Evolutionary conservation across 2,329 filamentous ascomycete species (phyloP).

Genomic region (Sphaceloma murrayae): DNA sequence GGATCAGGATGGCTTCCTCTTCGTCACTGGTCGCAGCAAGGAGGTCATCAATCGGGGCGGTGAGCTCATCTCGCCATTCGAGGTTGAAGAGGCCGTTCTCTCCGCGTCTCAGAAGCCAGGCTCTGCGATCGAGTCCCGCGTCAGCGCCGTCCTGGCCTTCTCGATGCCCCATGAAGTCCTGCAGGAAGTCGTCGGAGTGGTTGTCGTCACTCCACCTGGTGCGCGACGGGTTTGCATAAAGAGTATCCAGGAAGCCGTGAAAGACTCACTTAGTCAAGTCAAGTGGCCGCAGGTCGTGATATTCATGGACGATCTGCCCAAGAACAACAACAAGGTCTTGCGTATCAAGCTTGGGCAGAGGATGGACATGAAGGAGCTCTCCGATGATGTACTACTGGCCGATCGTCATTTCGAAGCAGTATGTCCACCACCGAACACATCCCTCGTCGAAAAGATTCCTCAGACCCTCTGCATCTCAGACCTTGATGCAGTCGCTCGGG

Average conservation of each 20-base stretch:
- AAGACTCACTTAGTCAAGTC: conserved; percentile 41
- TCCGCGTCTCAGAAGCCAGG: conserved; percentile 35
- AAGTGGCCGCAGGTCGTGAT: conserved; percentile 46
- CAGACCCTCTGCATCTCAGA: conserved; percentile 27
- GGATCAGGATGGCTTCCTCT: conserved; percentile 44
- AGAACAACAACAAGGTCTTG: conserved; percentile 51
- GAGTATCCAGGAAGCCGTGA: conserved; percentile 40
- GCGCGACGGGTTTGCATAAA: conserved; percentile 41
- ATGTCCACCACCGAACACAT: conserved; percentile 42
- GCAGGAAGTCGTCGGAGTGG: conserved; percentile 48
- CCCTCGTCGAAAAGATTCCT: conserved; percentile 36
- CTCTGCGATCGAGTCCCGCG: conserved; percentile 39
- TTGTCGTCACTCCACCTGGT: conserved; percentile 40
- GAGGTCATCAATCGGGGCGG: conserved; percentile 51
- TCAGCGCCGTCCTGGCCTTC: conserved; percentile 45
- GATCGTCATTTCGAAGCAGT: conserved; percentile 42
- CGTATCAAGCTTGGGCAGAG: conserved; percentile 45
- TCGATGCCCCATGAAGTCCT: conserved; percentile 45
- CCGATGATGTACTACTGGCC: conserved; percentile 37
- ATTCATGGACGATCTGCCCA: conserved; percentile 49
- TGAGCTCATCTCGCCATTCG: conserved; percentile 51
- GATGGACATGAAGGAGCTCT: conserved; percentile 37
- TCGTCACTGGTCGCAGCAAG: conserved; percentile 47
- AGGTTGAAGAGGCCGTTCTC: conserved; percentile 49
- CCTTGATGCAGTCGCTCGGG: conserved; percentile 14